Percentiles rank a stretch among this genome's conserved stretches.
These are phyloP conservation scores for Candida odintsovae DNA, from an alignment of 805 yeast species.

Conservation along the genomic window DNA sequence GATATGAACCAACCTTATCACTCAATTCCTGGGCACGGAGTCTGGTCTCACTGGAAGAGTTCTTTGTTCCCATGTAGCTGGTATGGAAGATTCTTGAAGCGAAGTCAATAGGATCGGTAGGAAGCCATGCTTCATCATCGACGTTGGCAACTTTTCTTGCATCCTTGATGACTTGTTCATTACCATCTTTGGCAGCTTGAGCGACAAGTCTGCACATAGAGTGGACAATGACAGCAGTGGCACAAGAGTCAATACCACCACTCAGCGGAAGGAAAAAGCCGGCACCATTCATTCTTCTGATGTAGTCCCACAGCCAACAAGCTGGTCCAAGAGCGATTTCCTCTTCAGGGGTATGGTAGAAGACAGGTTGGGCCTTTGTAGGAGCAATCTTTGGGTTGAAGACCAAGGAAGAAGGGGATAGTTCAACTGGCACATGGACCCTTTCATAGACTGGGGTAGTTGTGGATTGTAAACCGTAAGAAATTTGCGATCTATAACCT, in stretches of 20 bases:
- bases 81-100: slow-evolving; percentile 79
- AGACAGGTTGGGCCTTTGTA: slow-evolving; percentile 41
- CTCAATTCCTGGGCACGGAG: slow-evolving; percentile 75
- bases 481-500: slow-evolving; percentile 66
- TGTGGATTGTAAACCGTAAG: slow-evolving; percentile 38
- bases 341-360: slow-evolving; percentile 82
- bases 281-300: slow-evolving; percentile 83
- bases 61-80: slow-evolving; percentile 92
- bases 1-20: slow-evolving; percentile 75
- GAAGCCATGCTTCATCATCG: slow-evolving; percentile 50
- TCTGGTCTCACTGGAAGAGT: slow-evolving; percentile 87
- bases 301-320: slow-evolving; percentile 98
- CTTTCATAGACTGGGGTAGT: slow-evolving; percentile 34
- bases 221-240: slow-evolving; percentile 90
- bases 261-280: slow-evolving; percentile 92
- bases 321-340: slow-evolving; percentile 99
- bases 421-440: slow-evolving; percentile 55
- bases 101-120: slow-evolving; percentile 69
- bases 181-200: slow-evolving; percentile 60
- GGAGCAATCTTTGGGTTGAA: slow-evolving; percentile 64
- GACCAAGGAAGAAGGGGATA: slow-evolving; percentile 52
- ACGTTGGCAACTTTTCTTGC: slow-evolving; percentile 61
- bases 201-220: slow-evolving; percentile 90
- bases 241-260: slow-evolving; percentile 98
- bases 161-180: slow-evolving; percentile 71